These are phyloP conservation scores for Suillus subluteus DNA, from an alignment of 768 basidiomycete genomes.

Conservation along the genomic window DNA sequence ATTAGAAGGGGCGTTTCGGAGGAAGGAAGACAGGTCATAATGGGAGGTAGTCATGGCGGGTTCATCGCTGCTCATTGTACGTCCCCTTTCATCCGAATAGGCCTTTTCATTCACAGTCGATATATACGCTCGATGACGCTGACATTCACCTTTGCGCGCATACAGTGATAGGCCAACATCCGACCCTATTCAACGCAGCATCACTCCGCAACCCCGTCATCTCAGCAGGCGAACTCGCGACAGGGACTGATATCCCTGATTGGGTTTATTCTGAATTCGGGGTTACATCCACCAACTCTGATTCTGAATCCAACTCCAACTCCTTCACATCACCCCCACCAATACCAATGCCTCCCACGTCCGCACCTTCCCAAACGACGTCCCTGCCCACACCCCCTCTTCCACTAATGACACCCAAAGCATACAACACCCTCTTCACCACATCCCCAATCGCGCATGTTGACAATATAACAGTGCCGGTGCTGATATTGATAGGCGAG, in stretches of 20 bases:
- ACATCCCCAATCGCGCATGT: conserved; percentile 63
- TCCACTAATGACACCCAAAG: conserved; percentile 46
- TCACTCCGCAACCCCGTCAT: conserved; percentile 73
- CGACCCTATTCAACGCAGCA: conserved; percentile 64
- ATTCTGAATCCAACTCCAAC: neutral
- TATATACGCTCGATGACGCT: neutral
- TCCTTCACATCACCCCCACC: neutral
- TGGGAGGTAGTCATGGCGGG: conserved; percentile 75
- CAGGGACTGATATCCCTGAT: conserved; percentile 67
- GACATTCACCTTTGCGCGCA: neutral
- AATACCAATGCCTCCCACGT: neutral
- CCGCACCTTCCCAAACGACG: no score
- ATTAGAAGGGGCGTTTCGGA: conserved; percentile 51
- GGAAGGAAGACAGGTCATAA: conserved; percentile 54
- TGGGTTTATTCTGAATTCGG: conserved; percentile 56
- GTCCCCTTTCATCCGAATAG: neutral
- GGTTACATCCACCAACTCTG: conserved; percentile 29
- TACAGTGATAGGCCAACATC: conserved; percentile 64
- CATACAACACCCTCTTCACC: conserved; percentile 46
- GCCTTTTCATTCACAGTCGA: neutral
- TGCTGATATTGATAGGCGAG: conserved; percentile 42
- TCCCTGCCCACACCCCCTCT: no score
- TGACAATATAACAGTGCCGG: conserved; percentile 51
- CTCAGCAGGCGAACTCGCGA: conserved; percentile 53
- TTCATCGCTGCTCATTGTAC: conserved; percentile 58